Percentiles rank a stretch among this genome's conserved stretches.
phyloP scores from a whole-genome alignment of 148 eudicot genomes.

The Polygonum aviculare region DNA sequence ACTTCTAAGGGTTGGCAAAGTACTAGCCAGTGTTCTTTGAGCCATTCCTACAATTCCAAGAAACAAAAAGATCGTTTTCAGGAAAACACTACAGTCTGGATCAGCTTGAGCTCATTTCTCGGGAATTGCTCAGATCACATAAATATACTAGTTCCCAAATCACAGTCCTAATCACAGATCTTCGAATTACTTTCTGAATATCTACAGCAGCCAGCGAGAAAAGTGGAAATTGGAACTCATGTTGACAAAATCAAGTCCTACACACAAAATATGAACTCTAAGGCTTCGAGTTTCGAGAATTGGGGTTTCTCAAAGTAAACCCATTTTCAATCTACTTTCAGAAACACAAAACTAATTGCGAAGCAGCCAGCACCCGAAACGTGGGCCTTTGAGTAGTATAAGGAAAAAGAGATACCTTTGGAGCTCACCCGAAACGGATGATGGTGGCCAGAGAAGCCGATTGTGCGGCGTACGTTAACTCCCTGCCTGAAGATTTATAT shows the following conservation, averaged over 20 bases:
- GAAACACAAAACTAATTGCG: not conserved
- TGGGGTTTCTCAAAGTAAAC: not conserved
- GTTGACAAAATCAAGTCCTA: not conserved
- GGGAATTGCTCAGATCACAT: not conserved
- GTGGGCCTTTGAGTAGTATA: not conserved
- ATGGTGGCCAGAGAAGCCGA: slow-evolving; percentile 5
- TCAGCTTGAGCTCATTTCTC: not conserved
- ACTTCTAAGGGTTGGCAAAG: slow-evolving; percentile 43
- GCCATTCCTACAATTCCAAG: slow-evolving; percentile 18
- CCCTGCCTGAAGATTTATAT: not conserved
- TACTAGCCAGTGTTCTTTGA: slow-evolving; percentile 43
- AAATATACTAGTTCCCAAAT: not conserved
- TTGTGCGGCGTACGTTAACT: not conserved
- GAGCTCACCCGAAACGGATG: not conserved
- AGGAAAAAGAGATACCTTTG: not conserved
- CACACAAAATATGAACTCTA: not conserved
- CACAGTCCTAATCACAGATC: not conserved
- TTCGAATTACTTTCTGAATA: not conserved
- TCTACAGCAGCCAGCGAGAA: not conserved
- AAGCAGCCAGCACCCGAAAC: not conserved
- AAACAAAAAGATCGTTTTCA: not conserved
- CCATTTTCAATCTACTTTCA: not conserved
- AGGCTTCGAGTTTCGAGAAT: not conserved
- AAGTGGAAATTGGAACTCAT: not conserved
- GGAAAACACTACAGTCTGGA: not conserved